phyloP scores from a whole-genome alignment of 495 filamentous ascomycete genomes.

The Penicillium mononematosum region DNA sequence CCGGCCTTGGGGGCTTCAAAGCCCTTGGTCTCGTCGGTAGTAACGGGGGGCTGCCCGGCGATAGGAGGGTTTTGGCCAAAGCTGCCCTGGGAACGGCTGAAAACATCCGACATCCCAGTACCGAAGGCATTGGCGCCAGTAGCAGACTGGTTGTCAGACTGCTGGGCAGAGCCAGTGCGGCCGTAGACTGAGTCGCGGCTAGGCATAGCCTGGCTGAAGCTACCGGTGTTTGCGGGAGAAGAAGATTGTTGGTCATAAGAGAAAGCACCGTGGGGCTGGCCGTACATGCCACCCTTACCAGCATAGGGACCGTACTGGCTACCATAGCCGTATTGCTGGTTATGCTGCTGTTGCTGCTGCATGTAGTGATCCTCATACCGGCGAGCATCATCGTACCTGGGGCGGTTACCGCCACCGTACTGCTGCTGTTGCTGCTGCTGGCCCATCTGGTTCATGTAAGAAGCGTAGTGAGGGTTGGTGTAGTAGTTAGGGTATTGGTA shows the following conservation, averaged over 20 bases:
- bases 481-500: slow-evolving; percentile 75
- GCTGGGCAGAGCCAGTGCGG: slow-evolving; percentile 71
- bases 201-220: slow-evolving; percentile 64
- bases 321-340: slow-evolving; percentile 63
- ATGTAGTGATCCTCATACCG: slow-evolving; percentile 46
- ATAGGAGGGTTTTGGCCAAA: slow-evolving; percentile 70
- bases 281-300: slow-evolving; percentile 75
- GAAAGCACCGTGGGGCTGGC: slow-evolving; percentile 73
- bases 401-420: slow-evolving; percentile 52
- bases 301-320: slow-evolving; percentile 72
- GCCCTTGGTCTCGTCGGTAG: slow-evolving; percentile 71
- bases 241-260: slow-evolving; percentile 71
- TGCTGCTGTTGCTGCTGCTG: slow-evolving; percentile 30
- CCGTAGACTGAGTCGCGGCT: slow-evolving; percentile 77
- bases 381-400: slow-evolving; percentile 57
- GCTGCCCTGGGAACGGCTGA: slow-evolving; percentile 64
- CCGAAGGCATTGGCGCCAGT: slow-evolving; percentile 63
- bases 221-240: slow-evolving; percentile 68
- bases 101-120: slow-evolving; percentile 71
- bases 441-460: slow-evolving; percentile 71
- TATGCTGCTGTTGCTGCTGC: slow-evolving; percentile 42
- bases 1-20: slow-evolving; percentile 71
- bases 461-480: slow-evolving; percentile 72
- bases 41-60: slow-evolving; percentile 59
- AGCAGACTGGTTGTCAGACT: slow-evolving; percentile 62